Percentiles rank a stretch among this genome's conserved stretches.
These are phyloP conservation scores for Ceratobasidium papillatum DNA, from an alignment of 1,284 basidiomycete species.

Conservation along the genomic window DNA sequence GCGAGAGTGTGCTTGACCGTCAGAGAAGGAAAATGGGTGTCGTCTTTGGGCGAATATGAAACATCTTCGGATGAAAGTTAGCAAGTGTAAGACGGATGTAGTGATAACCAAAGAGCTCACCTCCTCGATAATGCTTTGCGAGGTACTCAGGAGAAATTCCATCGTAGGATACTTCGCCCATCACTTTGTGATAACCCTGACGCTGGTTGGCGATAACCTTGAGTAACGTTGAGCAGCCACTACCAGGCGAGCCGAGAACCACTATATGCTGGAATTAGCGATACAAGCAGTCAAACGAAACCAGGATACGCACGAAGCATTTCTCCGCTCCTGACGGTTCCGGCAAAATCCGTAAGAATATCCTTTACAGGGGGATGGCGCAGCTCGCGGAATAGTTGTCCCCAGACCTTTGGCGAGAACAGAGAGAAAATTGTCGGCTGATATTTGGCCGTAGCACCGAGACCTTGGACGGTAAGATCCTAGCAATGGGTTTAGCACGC, in stretches of 20 bases:
- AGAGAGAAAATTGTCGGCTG: slow-evolving; percentile 2
- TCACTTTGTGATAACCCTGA: slow-evolving; percentile 64
- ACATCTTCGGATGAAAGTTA: slow-evolving; percentile 53
- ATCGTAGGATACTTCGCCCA: slow-evolving; percentile 73
- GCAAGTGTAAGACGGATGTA: background rate
- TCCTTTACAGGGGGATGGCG: slow-evolving; percentile 8
- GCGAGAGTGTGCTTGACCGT: slow-evolving; percentile 72
- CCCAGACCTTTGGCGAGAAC: background rate
- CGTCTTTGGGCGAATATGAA: slow-evolving; percentile 55
- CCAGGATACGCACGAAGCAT: slow-evolving; percentile 4
- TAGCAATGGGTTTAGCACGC: background rate
- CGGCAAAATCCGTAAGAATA: background rate
- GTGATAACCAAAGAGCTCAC: background rate
- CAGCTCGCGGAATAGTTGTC: background rate
- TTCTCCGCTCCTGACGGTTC: slow-evolving; percentile 1
- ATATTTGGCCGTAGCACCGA: slow-evolving; percentile 15
- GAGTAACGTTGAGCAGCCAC: slow-evolving; percentile 67
- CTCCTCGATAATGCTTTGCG: slow-evolving; percentile 55
- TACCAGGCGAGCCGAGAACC: slow-evolving; percentile 76
- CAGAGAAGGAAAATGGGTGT: slow-evolving; percentile 78
- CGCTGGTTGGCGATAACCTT: slow-evolving; percentile 76
- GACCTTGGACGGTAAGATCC: slow-evolving; percentile 6
- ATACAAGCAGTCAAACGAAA: background rate
- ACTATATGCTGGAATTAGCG: background rate
- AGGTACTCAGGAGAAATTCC: slow-evolving; percentile 66